phyloP scores from a whole-genome alignment of 768 basidiomycete species.

The Amanita polypyramis region DNA sequence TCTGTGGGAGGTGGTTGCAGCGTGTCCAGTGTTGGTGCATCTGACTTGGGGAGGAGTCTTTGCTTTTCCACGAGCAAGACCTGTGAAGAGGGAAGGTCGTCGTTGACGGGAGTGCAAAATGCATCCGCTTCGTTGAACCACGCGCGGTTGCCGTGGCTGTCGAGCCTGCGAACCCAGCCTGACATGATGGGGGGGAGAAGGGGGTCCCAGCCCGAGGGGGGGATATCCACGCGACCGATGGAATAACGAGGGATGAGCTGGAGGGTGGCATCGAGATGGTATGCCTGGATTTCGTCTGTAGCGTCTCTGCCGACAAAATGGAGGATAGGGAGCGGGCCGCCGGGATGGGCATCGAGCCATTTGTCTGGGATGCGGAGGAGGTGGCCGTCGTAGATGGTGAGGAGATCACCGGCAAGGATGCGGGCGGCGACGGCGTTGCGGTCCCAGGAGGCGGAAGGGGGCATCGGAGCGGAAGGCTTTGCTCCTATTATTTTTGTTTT shows the following conservation, averaged over 20 bases:
- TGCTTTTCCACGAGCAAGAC: slow-evolving; percentile 51
- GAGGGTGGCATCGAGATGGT: slow-evolving; percentile 58
- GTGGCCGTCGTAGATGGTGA: slow-evolving; percentile 62
- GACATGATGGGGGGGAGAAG: slow-evolving; percentile 79
- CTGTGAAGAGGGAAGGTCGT: slow-evolving; percentile 31
- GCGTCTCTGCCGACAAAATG: slow-evolving; percentile 96
- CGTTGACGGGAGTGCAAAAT: slow-evolving; percentile 21
- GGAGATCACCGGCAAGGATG: slow-evolving; percentile 65
- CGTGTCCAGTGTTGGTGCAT: slow-evolving; percentile 30
- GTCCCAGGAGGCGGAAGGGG: slow-evolving; percentile 17
- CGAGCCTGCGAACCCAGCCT: slow-evolving; percentile 59
- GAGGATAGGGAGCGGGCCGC: slow-evolving; percentile 78
- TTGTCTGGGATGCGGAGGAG: slow-evolving; percentile 54
- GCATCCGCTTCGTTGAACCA: slow-evolving; percentile 61
- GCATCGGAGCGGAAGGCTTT: slow-evolving; percentile 15
- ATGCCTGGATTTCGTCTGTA: slow-evolving; percentile 89
- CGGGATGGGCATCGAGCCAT: slow-evolving; percentile 88
- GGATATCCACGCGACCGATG: slow-evolving; percentile 59
- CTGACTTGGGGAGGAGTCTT: slow-evolving; percentile 11
- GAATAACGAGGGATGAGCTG: slow-evolving; percentile 50
- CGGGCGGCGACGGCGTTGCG: slow-evolving; percentile 50
- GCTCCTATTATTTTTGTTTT: slow-evolving; percentile 3
- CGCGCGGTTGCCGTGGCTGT: slow-evolving; percentile 25
- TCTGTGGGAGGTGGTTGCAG: slow-evolving; percentile 43
- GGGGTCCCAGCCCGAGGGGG: slow-evolving; percentile 56